Conservation (phyloP, 768 basidiomycete genomes). For the Mycena kentingensis region DNA sequence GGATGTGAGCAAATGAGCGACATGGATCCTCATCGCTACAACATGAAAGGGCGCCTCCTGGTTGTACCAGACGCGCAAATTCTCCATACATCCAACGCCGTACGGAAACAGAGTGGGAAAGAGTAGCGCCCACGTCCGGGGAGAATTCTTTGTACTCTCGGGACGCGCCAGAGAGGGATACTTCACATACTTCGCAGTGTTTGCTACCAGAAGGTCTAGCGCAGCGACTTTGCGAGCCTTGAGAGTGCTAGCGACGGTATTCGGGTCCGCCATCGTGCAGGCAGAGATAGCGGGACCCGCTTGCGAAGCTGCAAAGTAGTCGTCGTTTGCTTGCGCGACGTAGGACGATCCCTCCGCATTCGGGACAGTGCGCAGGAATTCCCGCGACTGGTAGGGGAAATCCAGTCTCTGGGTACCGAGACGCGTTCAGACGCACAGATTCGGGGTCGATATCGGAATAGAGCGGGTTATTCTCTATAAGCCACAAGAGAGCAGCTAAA, state of each 20-base stretch:
- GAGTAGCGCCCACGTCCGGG: slow-evolving; percentile 17
- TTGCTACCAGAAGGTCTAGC: slow-evolving; percentile 6
- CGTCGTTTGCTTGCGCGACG: slow-evolving; percentile 18
- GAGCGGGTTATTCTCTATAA: slow-evolving; percentile 19
- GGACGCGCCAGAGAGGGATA: slow-evolving; percentile 17
- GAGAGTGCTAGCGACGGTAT: slow-evolving; percentile 15
- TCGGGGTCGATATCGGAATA: slow-evolving; percentile 19
- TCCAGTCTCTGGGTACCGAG: slow-evolving; percentile 19
- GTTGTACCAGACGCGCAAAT: slow-evolving; percentile 3
- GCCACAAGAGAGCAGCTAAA: slow-evolving; percentile 8
- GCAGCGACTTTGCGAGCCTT: slow-evolving; percentile 17
- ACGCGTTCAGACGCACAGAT: background rate
- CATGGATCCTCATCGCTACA: slow-evolving; percentile 13
- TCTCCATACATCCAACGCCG: slow-evolving; percentile 24
- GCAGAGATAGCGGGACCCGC: slow-evolving; percentile 3
- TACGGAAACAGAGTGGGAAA: slow-evolving; percentile 28
- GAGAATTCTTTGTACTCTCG: slow-evolving; percentile 17
- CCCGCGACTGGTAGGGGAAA: slow-evolving; percentile 4
- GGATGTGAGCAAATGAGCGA: slow-evolving; percentile 13
- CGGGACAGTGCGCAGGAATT: slow-evolving; percentile 9
- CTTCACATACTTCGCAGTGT: slow-evolving; percentile 15
- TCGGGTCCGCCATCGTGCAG: slow-evolving; percentile 19
- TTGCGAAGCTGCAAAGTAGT: slow-evolving; percentile 4
- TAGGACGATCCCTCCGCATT: slow-evolving; percentile 18
- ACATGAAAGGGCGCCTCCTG: slow-evolving; percentile 4